Conservation (phyloP, 2,329 filamentous ascomycete genomes). For the Alternaria novae-zelandiae region DNA sequence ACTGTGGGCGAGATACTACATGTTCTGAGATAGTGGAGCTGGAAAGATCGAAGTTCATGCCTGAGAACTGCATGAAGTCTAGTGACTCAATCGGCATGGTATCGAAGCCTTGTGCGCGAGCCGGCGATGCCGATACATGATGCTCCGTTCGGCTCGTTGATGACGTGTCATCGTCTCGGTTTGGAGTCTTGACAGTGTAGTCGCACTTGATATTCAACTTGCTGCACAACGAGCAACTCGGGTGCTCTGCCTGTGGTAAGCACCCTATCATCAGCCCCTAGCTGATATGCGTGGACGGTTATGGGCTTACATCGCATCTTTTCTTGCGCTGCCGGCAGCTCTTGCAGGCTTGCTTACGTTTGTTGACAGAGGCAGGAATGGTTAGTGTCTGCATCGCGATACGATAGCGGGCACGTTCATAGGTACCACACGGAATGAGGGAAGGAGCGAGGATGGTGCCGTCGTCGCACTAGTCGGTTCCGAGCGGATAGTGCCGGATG, state of each 20-base stretch:
- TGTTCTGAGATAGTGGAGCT: neutral
- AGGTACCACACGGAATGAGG: neutral
- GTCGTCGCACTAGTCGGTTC: neutral
- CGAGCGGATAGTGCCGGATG: neutral
- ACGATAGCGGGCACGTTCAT: neutral
- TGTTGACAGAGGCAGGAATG: conserved; percentile 32
- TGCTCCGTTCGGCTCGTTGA: neutral
- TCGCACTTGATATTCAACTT: conserved; percentile 35
- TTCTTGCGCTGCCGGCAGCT: conserved; percentile 45
- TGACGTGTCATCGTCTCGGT: neutral
- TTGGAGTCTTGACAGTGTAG: conserved; percentile 16
- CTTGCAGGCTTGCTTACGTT: conserved; percentile 43
- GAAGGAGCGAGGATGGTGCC: neutral
- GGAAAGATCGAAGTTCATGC: conserved; percentile 17
- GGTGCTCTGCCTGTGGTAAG: conserved; percentile 26
- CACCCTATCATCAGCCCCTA: conserved; percentile 13
- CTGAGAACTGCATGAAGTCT: conserved; percentile 13
- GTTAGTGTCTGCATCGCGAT: conserved; percentile 24
- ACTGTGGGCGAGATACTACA: neutral
- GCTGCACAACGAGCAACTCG: conserved; percentile 30
- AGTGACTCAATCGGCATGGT: neutral
- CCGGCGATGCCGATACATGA: neutral
- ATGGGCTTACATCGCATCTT: conserved; percentile 35
- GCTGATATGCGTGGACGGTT: neutral
- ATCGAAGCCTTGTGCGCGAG: neutral